Percentiles rank a stretch among this genome's conserved stretches.
These are phyloP conservation scores for Eucommia ulmoides DNA, from an alignment of 257 asterid genomes.

Conservation along the genomic window DNA sequence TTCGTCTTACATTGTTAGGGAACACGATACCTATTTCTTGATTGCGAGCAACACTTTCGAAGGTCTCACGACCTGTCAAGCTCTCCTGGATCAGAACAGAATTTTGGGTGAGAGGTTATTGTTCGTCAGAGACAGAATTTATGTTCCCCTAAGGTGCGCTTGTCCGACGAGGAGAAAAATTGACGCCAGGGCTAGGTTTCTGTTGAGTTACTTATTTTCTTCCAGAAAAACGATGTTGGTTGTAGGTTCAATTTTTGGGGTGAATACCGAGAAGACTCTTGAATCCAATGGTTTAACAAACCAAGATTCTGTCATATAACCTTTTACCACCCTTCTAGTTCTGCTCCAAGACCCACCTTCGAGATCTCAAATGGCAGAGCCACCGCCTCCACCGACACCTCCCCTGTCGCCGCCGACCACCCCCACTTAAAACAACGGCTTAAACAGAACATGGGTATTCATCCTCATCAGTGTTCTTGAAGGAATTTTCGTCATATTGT, in stretches of 20 bases:
- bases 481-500: conserved; percentile 22
- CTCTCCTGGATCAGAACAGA: conserved; percentile 38
- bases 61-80: conserved; percentile 66
- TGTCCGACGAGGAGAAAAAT: conserved; percentile 60
- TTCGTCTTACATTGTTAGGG: conserved; percentile 25
- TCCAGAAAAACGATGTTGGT: conserved; percentile 17
- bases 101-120: neutral
- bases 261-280: conserved; percentile 13
- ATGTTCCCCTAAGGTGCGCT: conserved; percentile 74
- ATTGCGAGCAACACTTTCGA: conserved; percentile 37
- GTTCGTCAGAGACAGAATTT: conserved; percentile 20
- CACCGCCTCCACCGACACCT: conserved; percentile 53
- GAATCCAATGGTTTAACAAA: conserved; percentile 45
- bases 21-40: neutral
- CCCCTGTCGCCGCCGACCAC: conserved; percentile 13
- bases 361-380: conserved; percentile 22
- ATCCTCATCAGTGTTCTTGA: conserved; percentile 44
- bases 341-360: conserved; percentile 60
- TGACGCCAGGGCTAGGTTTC: conserved; percentile 31
- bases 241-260: conserved; percentile 33
- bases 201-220: conserved; percentile 43
- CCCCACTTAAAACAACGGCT: conserved; percentile 20
- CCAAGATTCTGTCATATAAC: conserved; percentile 16
- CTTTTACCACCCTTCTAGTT: conserved; percentile 55
- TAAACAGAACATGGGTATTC: conserved; percentile 53